A percentile compares a stretch with the other conserved stretches of the same genome.
Evolutionary conservation across 179 eudicot genomes (phyloP).

Genomic region (Beta macrorhiza): DNA sequence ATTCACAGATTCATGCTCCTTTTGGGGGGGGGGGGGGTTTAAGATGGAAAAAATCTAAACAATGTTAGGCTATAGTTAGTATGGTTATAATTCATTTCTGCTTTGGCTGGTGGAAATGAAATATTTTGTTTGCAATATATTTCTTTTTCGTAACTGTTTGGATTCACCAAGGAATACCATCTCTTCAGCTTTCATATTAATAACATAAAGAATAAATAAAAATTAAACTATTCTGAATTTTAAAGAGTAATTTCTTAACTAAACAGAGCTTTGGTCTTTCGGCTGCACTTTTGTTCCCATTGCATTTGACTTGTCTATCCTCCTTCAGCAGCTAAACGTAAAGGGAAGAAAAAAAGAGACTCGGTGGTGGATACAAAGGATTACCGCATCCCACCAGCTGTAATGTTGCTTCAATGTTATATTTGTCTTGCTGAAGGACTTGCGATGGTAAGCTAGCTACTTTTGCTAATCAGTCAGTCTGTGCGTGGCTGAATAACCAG

Average conservation of each 20-base stretch:
- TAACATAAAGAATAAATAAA: neutral
- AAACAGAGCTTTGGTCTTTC: neutral
- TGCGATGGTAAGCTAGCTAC: slow-evolving; percentile 52
- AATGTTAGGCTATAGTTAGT: neutral
- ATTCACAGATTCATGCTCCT: neutral
- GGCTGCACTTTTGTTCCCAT: neutral
- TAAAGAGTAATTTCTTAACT: neutral
- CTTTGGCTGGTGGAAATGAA: neutral
- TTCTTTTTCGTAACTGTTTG: neutral
- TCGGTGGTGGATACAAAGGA: slow-evolving; percentile 63
- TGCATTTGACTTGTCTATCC: slow-evolving; percentile 16
- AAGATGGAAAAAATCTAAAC: neutral
- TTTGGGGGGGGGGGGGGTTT: neutral
- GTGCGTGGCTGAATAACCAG: neutral
- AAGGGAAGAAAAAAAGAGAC: slow-evolving; percentile 87
- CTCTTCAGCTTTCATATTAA: neutral
- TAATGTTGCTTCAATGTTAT: slow-evolving; percentile 81
- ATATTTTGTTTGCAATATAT: neutral
- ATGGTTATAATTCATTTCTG: neutral
- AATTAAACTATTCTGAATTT: neutral
- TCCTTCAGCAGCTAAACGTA: slow-evolving; percentile 57
- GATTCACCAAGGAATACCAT: neutral
- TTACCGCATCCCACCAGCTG: slow-evolving; percentile 66
- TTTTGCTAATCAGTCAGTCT: neutral
- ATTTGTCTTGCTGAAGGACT: slow-evolving; percentile 91